Evolutionary conservation across 2,329 filamentous ascomycete genomes (phyloP).

Genomic region (Xylariaceae sp.): DNA sequence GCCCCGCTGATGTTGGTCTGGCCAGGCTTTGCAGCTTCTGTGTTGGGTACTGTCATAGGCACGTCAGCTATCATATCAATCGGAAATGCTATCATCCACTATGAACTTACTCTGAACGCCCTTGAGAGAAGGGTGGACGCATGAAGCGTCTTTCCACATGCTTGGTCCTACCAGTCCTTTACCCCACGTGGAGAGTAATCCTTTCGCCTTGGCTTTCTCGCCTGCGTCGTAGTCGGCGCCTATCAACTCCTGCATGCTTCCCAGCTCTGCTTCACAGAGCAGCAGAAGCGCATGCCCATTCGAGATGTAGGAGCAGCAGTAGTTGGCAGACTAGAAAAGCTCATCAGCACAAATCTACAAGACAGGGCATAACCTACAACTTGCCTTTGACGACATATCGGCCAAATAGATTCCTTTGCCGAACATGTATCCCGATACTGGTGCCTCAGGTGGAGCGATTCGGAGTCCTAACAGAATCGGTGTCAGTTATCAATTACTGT

Average conservation of each 20-base stretch:
- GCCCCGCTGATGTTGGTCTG: slow-evolving; percentile 45
- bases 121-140: slow-evolving; percentile 60
- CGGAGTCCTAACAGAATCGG: slow-evolving; percentile 57
- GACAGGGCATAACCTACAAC: background rate
- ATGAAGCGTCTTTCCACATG: slow-evolving; percentile 72
- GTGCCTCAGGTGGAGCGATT: slow-evolving; percentile 85
- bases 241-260: slow-evolving; percentile 67
- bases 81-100: background rate
- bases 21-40: slow-evolving; percentile 40
- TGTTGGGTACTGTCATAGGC: slow-evolving; percentile 44
- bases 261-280: slow-evolving; percentile 81
- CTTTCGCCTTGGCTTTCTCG: slow-evolving; percentile 56
- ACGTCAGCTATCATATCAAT: background rate
- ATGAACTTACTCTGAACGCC: slow-evolving; percentile 62
- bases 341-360: slow-evolving; percentile 9
- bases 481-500: no score
- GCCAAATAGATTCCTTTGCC: slow-evolving; percentile 87
- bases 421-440: slow-evolving; percentile 77
- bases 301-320: slow-evolving; percentile 64
- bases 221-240: slow-evolving; percentile 61
- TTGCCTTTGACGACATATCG: slow-evolving; percentile 72
- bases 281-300: slow-evolving; percentile 71
- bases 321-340: slow-evolving; percentile 60
- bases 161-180: slow-evolving; percentile 62
- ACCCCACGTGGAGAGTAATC: slow-evolving; percentile 68